Base-by-base conservation (phyloP, 495 filamentous ascomycete species). In the Cryomyces minteri region DNA sequence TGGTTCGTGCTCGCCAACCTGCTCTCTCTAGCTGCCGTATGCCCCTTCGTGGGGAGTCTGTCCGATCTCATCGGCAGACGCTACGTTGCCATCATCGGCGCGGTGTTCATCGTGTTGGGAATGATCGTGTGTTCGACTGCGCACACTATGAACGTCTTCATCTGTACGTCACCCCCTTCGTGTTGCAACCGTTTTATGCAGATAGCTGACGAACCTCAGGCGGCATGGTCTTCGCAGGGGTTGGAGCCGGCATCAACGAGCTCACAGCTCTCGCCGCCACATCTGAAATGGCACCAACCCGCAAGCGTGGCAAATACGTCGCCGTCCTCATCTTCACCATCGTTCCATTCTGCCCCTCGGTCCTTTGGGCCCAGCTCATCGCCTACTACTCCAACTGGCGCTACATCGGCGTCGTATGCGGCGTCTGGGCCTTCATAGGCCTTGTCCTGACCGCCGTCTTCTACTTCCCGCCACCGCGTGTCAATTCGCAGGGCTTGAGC, bases 1-100 rank as follows among this genome's bases (percentile, higher is more conserved):
- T 84, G 80, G 80, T 79, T 83, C 66, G 71, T 81, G 29, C 66
- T 81, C 4, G 78, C 71, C 31, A 78, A 84, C 53, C 61, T 85
- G 5, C 70, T 85, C 5, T 68, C 76, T 36, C 69, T 82, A 2
- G 79, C 79, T 4, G 77, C 71, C 41, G 69, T 83, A 7, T 81
- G 79, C 46, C 80, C 80, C 6, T 83, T 85, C 48, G 79, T 83
- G 18, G 79, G 79, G 6, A 74, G 73, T n/a, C 53, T 85, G 0
- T 82, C 79, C 5, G 80, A 85, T 64, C 59, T 84, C 6, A 59
- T 80, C 43, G 80, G 80, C 33, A 74, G 80, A 49, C 73, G 80
- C 47, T 80, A 70, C 52, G 75, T 84, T 28, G 79, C 80, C 29
- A 65, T 84, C 39, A 54, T 71, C n/a, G 80, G 80, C 1, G 70